Evolutionary conservation across 257 asterid genomes (phyloP).

Genomic region (Henckelia pumila): DNA sequence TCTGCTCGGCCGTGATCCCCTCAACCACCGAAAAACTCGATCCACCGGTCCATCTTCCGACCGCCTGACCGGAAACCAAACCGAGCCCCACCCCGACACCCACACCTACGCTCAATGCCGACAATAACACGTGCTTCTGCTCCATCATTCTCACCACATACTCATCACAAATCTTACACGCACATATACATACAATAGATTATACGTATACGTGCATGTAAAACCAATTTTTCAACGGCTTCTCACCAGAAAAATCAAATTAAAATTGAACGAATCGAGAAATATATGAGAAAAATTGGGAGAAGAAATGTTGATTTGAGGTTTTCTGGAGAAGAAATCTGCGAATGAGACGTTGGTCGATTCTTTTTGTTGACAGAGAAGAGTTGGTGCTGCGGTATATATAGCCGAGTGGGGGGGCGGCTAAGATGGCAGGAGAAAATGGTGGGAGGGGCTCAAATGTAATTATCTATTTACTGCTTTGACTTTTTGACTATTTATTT

Average conservation of each 20-base stretch:
- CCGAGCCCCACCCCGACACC: slow-evolving; percentile 91
- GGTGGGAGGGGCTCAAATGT: neutral
- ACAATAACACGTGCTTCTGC: slow-evolving; percentile 66
- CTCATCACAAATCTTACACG: neutral
- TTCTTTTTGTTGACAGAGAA: slow-evolving; percentile 34
- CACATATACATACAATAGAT: neutral
- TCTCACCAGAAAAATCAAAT: slow-evolving; percentile 16
- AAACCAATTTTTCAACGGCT: slow-evolving; percentile 23
- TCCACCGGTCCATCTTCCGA: slow-evolving; percentile 54
- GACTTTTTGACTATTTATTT: neutral
- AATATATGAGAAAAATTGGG: neutral
- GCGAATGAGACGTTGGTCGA: slow-evolving; percentile 44
- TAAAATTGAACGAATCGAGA: slow-evolving; percentile 15
- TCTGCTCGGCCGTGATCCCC: slow-evolving; percentile 54
- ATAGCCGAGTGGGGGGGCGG: neutral
- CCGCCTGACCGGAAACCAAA: slow-evolving; percentile 65
- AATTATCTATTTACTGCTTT: neutral
- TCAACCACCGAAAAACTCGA: slow-evolving; percentile 30
- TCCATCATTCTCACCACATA: slow-evolving; percentile 52
- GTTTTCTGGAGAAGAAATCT: slow-evolving; percentile 24
- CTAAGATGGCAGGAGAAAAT: neutral
- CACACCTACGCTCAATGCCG: slow-evolving; percentile 88
- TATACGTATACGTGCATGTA: neutral
- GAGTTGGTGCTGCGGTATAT: slow-evolving; percentile 7
- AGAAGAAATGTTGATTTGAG: slow-evolving; percentile 6